Base-by-base conservation (phyloP, 306 rosid genomes). In the Prosopis cineraria region DNA sequence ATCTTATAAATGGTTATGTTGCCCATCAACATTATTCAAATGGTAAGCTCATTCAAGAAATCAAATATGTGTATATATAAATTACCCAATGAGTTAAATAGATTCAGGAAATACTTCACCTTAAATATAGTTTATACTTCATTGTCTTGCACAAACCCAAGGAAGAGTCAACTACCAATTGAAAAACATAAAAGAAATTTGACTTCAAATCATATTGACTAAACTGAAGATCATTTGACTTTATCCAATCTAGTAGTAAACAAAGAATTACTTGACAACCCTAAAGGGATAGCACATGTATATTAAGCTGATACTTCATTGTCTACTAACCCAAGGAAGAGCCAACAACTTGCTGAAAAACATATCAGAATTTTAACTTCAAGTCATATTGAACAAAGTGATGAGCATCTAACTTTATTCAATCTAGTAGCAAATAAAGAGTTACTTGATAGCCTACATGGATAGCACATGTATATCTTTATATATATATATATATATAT, bases 161-260 rank as follows among this genome's bases (percentile, higher is more conserved):
- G 83, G 80, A 78, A 79, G 36, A 89, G 24, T 91, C 87, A 87
- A 39, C 30, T 41, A n/a, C 93, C 96, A 90, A 81, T 68, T 75
- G 22, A 75, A 62, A 73, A 40, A 34, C 37, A 6, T 34, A 34
- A 6, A 34, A 3, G 37, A 34, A 34, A 3, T 34, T 34, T 34
- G 5, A 34, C 37, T 34, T 6, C 37, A 34, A 34, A 6, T 34
- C 37, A 34, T 34, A 34, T 34, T 34, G 37, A 34, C 3, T 34
- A 34, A 6, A 34, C 1, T 34, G 37, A 34, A 3, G 37, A 34
- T 3, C 37, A 34, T 34, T 6, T 34, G 37, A 34, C 5, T 34
- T 3, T 34, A 34, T 34, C 5, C 37, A 34, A 34, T 34, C 37
- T 34, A 34, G 37, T 3, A 6, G 37, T 6, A 34, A 34, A 34